Base-by-base conservation (phyloP, 768 basidiomycete species). In the Termitomyces sp. region DNA sequence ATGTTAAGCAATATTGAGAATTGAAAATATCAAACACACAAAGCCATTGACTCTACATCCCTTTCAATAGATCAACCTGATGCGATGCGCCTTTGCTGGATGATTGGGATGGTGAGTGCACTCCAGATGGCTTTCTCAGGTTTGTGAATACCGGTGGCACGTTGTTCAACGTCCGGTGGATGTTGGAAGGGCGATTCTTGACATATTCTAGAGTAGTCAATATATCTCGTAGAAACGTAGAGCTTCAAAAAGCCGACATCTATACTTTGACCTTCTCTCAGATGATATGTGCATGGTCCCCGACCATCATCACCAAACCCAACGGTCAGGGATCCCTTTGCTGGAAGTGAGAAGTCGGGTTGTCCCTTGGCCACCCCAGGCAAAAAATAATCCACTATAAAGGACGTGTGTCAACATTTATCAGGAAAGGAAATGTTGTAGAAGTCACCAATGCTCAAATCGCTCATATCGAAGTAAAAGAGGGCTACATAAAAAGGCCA, bases 391-490 rank as follows among this genome's bases (percentile, higher is more conserved):
- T 5, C 4, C 18, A 20, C 50, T 51, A 18, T 1, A 24, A 39
- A 39, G 26, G n/a, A 51, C 7, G 5, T 22, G 39, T 12, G 7
- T 22, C n/a, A n/a, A 14, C 10, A 49, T 9, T n/a, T 20, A n/a
- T 13, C 1, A n/a, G 7, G 13, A 34, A 24, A 12, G n/a, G 26
- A 9, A 20, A 22, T 37, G 14, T 24, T 4, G 26, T 5, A 16
- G 36, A 14, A 53, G 30, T 43, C 10, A 55, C 53, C 32, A 18
- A 55, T 55, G 22, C 53, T 47, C 43, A 55, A 34, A n/a, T 55
- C 32, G 53, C 33, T 55, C 22, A 55, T 8, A 27, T 46, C 44
- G 13, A 55, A 44, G 18, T 54, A 44, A 5, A 54, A 54, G 18
- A 54, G 30, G 4, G 32, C 33, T 9, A 14, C 53, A 44, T 54